These are phyloP conservation scores for Beauveria australis DNA, from an alignment of 2,329 filamentous ascomycete genomes.

Conservation along the genomic window DNA sequence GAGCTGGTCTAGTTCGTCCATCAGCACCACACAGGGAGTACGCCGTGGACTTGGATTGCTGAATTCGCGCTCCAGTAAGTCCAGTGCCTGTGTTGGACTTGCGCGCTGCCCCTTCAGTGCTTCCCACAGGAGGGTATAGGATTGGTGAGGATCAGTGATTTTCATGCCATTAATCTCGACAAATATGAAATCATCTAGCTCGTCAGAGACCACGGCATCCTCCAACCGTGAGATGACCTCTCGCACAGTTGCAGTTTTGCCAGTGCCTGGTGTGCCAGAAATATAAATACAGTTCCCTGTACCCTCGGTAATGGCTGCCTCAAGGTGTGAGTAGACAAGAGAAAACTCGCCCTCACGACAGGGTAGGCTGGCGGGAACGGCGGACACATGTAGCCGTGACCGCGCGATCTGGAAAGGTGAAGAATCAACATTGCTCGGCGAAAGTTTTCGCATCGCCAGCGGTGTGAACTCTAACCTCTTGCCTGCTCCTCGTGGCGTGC, in stretches of 20 bases:
- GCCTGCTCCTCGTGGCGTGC: conserved; percentile 22
- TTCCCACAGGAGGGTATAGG: conserved; percentile 93
- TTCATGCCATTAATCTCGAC: conserved; percentile 99
- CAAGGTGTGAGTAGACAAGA: conserved; percentile 86
- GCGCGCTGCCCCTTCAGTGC: conserved; percentile 89
- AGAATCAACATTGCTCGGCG: conserved; percentile 62
- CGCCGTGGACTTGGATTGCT: conserved; percentile 81
- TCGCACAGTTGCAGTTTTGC: conserved; percentile 93
- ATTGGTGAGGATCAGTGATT: conserved; percentile 94
- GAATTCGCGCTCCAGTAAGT: conserved; percentile 87
- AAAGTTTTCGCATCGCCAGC: conserved; percentile 77
- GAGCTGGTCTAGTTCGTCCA: conserved; percentile 97
- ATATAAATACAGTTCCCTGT: conserved; percentile 97
- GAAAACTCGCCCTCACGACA: conserved; percentile 90
- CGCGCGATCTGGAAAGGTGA: conserved; percentile 91
- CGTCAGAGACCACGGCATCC: conserved; percentile 76
- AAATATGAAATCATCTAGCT: conserved; percentile 97
- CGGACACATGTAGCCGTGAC: conserved; percentile 83
- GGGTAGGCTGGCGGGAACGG: conserved; percentile 80
- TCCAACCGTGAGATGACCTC: conserved; percentile 89
- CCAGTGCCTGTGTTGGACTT: conserved; percentile 82
- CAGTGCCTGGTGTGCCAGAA: conserved; percentile 94
- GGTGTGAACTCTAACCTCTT: conserved; percentile 93
- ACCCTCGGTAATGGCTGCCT: conserved; percentile 87
- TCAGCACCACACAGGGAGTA: conserved; percentile 91